These are phyloP conservation scores for Nitzschia inconspicua DNA, from an alignment of 108 stramenopile species.

Conservation along the genomic window DNA sequence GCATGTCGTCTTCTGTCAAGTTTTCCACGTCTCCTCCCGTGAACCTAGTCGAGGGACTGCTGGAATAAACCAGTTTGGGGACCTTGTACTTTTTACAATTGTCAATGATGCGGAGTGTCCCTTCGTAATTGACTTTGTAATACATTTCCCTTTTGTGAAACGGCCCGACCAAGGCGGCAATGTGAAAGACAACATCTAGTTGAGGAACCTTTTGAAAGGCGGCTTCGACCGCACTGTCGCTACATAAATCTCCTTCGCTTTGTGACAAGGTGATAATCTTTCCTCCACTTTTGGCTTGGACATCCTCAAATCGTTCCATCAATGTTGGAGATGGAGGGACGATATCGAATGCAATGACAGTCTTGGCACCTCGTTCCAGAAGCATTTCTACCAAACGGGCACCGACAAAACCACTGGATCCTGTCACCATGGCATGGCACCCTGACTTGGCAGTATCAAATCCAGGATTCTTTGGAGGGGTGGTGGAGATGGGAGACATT, in stretches of 20 bases:
- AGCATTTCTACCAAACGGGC: conserved; percentile 97
- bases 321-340: conserved; percentile 58
- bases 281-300: conserved; percentile 26
- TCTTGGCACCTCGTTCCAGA: conserved; percentile 86
- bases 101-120: conserved; percentile 82
- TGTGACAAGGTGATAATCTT: conserved; percentile 31
- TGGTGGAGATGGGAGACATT: too few species aligned
- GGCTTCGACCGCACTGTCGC: conserved; percentile 66
- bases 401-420: conserved; percentile 93
- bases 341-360: conserved; percentile 94
- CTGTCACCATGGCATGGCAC: conserved; percentile 76
- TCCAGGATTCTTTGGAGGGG: conserved; percentile 34
- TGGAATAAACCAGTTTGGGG: conserved; percentile 88
- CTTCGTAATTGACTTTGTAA: conserved; percentile 83
- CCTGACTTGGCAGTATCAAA: conserved; percentile 29
- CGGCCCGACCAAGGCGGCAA: conserved; percentile 96
- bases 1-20: conserved; percentile 69
- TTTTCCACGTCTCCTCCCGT: conserved; percentile 89
- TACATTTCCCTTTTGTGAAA: conserved; percentile 82
- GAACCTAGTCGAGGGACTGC: conserved; percentile 94
- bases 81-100: conserved; percentile 79
- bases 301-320: conserved; percentile 47
- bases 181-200: conserved; percentile 90
- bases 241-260: conserved; percentile 79
- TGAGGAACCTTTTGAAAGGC: conserved; percentile 60